Conservation (phyloP, 768 basidiomycete species). For the Leccinellum luteum region DNA sequence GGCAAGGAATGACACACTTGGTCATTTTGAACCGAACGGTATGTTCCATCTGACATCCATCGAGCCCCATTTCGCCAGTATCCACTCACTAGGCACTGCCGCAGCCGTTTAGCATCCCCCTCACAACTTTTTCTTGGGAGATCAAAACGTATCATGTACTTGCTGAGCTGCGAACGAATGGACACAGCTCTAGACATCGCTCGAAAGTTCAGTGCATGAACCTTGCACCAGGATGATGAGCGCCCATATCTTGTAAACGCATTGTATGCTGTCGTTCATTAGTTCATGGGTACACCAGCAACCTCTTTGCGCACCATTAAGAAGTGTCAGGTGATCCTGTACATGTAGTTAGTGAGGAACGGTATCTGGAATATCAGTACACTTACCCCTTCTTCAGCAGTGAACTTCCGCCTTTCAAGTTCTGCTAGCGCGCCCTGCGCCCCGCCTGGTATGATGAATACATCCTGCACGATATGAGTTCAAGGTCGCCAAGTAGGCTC, state of each 20-base stretch:
- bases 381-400: constrained; percentile 91
- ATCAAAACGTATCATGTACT: constrained; percentile 90
- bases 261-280: constrained; percentile 71
- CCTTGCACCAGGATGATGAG: constrained; percentile 91
- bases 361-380: constrained; percentile 19
- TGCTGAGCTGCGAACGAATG: constrained; percentile 91
- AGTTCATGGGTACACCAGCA: constrained; percentile 5
- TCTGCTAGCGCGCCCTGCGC: constrained; percentile 84
- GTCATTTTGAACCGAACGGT: constrained; percentile 70
- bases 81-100: constrained; percentile 88
- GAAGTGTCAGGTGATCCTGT: constrained; percentile 90
- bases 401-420: constrained; percentile 92
- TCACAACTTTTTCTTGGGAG: constrained; percentile 84
- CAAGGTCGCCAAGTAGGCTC: constrained; percentile 1
- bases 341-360: background rate
- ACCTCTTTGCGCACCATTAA: constrained; percentile 64
- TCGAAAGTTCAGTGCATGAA: constrained; percentile 89
- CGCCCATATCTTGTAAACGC: constrained; percentile 82
- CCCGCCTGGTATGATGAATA: constrained; percentile 86
- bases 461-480: constrained; percentile 52
- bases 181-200: constrained; percentile 93
- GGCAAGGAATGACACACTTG: constrained; percentile 42
- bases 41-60: constrained; percentile 92
- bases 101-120: constrained; percentile 77
- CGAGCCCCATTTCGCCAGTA: constrained; percentile 94